These are phyloP conservation scores for Lithohypha guttulata DNA, from an alignment of 2,329 filamentous ascomycete genomes.

Conservation along the genomic window DNA sequence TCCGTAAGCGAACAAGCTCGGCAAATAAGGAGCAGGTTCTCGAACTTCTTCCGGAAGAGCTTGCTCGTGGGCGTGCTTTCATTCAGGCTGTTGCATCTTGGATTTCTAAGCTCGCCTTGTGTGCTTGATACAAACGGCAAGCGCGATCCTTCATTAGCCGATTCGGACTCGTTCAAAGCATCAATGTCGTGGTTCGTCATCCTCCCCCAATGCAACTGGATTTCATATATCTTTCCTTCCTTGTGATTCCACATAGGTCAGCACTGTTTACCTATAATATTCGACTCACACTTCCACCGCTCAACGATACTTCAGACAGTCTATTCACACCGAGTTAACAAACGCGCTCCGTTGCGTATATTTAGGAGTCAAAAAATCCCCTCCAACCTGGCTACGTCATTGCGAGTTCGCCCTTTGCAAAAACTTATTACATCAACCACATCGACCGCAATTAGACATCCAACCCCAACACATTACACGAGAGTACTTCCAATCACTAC, in stretches of 20 bases:
- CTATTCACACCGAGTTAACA: slow-evolving; percentile 12
- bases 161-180: not conserved
- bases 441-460: slow-evolving; percentile 2
- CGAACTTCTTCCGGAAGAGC: slow-evolving; percentile 5
- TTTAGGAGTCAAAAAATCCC: too few species aligned
- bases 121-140: too few species aligned
- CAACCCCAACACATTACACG: not conserved
- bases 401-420: slow-evolving; percentile 12
- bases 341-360: slow-evolving; percentile 2
- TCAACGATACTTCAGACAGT: slow-evolving; percentile 10
- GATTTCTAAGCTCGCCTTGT: slow-evolving; percentile 9
- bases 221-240: slow-evolving; percentile 6
- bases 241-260: slow-evolving; percentile 6
- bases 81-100: slow-evolving; percentile 3
- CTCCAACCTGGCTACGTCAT: slow-evolving; percentile 22
- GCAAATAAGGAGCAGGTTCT: slow-evolving; percentile 5
- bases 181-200: slow-evolving; percentile 4
- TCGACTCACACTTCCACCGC: slow-evolving; percentile 10
- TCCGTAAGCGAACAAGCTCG: not conserved
- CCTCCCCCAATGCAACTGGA: not conserved
- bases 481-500: not conserved
- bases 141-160: too few species aligned
- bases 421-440: slow-evolving; percentile 14
- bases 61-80: too few species aligned
- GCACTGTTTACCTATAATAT: not conserved